Evolutionary conservation across 169 alveolate genomes (phyloP).

Genomic region (Eimeria tenella): DNA sequence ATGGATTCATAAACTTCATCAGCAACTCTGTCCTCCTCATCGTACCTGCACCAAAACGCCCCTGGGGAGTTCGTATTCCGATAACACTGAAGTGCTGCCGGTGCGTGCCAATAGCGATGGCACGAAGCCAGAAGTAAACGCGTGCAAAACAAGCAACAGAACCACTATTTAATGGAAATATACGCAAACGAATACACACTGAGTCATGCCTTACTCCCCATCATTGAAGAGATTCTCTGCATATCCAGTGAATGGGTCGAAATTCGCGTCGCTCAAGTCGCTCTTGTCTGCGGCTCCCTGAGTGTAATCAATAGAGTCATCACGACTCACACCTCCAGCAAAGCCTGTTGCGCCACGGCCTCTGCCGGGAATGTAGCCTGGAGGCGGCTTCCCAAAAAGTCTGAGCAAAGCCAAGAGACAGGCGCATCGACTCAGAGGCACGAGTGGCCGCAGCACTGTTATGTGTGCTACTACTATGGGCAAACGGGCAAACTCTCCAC

Average conservation of each 20-base stretch:
- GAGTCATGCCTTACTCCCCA: slow-evolving; percentile 71
- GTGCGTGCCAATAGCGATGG: too few species aligned
- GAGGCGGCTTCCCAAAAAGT: slow-evolving; percentile 82
- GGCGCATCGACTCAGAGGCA: background rate
- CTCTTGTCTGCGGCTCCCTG: slow-evolving; percentile 83
- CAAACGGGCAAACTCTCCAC: background rate
- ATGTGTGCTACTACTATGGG: background rate
- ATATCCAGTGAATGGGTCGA: slow-evolving; percentile 96
- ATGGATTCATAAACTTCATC: slow-evolving; percentile 93
- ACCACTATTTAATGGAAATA: background rate
- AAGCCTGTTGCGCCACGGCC: slow-evolving; percentile 88
- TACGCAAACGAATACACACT: background rate
- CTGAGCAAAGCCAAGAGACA: slow-evolving; percentile 46
- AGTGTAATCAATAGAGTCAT: slow-evolving; percentile 91
- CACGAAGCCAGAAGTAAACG: too few species aligned
- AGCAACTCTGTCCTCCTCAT: slow-evolving; percentile 96
- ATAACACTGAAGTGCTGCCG: too few species aligned
- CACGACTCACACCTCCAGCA: slow-evolving; percentile 98
- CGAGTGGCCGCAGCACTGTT: background rate
- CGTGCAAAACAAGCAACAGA: background rate
- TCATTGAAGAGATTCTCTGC: slow-evolving; percentile 81
- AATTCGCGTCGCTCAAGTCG: slow-evolving; percentile 93
- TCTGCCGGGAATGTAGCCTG: slow-evolving; percentile 88
- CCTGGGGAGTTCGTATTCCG: background rate
- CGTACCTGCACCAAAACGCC: slow-evolving; percentile 84